Conservation (phyloP, 352 stramenopile genomes). For the Saprolegnia diclina region DNA sequence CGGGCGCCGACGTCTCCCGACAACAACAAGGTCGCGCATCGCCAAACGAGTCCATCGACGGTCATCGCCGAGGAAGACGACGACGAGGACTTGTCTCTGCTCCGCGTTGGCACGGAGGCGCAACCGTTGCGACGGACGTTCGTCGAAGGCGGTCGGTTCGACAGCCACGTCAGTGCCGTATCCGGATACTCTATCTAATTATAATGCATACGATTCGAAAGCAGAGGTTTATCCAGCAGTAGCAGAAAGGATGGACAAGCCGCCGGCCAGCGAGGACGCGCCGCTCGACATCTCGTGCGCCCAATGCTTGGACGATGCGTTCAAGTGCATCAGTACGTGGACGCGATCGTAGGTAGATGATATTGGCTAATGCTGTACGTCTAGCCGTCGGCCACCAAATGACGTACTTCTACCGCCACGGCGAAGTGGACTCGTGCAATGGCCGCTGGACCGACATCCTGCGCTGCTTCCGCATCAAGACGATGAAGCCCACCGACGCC, state of each 20-base stretch:
- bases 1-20: background rate
- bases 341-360: background rate
- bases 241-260: background rate
- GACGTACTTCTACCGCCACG: conserved; percentile 74
- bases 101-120: background rate
- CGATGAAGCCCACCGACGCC: conserved; percentile 51
- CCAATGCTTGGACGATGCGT: conserved; percentile 76
- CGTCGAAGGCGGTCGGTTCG: background rate
- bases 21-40: background rate
- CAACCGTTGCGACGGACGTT: background rate
- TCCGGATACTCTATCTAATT: background rate
- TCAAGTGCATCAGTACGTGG: conserved; percentile 80
- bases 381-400: conserved; percentile 72
- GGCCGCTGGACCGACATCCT: conserved; percentile 77
- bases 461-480: conserved; percentile 64
- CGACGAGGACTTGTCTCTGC: background rate
- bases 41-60: background rate
- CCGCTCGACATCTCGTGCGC: conserved; percentile 33
- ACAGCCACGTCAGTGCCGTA: background rate
- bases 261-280: background rate
- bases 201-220: background rate
- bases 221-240: background rate
- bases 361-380: background rate
- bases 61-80: background rate
- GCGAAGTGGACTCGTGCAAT: conserved; percentile 69